Conservation (phyloP, 2,329 filamentous ascomycete species). For the Alternaria longipes region DNA sequence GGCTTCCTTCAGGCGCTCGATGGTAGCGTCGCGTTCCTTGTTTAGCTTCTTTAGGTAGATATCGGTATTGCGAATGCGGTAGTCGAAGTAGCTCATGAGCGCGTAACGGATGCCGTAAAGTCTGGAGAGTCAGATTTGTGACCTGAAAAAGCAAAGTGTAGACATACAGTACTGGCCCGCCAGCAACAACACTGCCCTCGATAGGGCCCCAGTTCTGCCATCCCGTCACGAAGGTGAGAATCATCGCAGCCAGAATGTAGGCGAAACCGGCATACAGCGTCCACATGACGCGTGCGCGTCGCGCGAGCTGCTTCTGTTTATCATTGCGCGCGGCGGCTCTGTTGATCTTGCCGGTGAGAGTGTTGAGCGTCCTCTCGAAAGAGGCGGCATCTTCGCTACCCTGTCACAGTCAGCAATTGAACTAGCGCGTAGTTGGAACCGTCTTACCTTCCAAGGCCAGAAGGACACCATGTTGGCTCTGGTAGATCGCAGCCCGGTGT, state of each 20-base stretch:
- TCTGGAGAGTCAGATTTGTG: conserved; percentile 57
- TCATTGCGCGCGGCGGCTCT: conserved; percentile 78
- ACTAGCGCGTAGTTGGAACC: not conserved
- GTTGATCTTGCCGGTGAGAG: conserved; percentile 83
- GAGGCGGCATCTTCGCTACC: conserved; percentile 83
- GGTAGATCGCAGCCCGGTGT: conserved; percentile 38
- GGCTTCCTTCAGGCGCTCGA: conserved; percentile 91
- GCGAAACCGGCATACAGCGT: conserved; percentile 90
- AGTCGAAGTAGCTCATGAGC: conserved; percentile 78
- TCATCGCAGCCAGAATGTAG: conserved; percentile 85
- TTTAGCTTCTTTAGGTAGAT: conserved; percentile 76
- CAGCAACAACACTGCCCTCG: conserved; percentile 81
- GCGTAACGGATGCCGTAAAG: conserved; percentile 78
- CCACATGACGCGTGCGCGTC: conserved; percentile 84
- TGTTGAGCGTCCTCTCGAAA: conserved; percentile 90
- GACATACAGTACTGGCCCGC: conserved; percentile 78
- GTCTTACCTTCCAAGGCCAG: conserved; percentile 69
- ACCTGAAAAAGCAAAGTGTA: not conserved
- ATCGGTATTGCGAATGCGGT: conserved; percentile 76
- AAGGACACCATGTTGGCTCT: conserved; percentile 74
- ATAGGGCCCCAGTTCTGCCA: conserved; percentile 77
- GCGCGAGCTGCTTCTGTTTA: conserved; percentile 72
- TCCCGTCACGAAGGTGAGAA: conserved; percentile 85
- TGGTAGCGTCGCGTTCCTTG: conserved; percentile 82
- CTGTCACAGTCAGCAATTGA: conserved; percentile 56